A percentile compares a stretch with the other conserved stretches of the same genome.
Evolutionary conservation across 176 grass and related monocot species (phyloP).

Genomic region (Chrysopogon serrulatus): DNA sequence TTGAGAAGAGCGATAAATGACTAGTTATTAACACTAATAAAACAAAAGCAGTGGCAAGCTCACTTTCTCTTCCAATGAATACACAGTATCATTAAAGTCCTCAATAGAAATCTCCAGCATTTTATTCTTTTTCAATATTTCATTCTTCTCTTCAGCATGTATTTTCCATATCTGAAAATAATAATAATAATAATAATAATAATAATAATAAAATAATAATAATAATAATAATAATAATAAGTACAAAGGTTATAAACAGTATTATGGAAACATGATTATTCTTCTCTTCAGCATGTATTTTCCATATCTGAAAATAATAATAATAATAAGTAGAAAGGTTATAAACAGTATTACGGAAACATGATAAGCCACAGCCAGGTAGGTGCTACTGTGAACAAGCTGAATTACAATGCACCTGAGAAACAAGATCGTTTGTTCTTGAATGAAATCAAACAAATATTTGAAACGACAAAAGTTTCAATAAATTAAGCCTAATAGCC

Average conservation of each 20-base stretch:
- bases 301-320: constrained; percentile 59
- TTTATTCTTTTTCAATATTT: constrained; percentile 40
- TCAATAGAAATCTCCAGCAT: constrained; percentile 70
- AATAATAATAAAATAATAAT: too few relatives aligned
- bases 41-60: constrained; percentile 10
- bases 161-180: constrained; percentile 50
- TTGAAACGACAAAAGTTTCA: background rate
- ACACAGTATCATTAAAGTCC: constrained; percentile 66
- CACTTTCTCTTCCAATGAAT: constrained; percentile 60
- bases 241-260: background rate
- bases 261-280: constrained; percentile 1
- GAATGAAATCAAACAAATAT: background rate
- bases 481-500: background rate
- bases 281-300: constrained; percentile 56
- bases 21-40: background rate
- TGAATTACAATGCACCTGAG: background rate
- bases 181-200: too few relatives aligned
- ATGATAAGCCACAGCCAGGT: too few relatives aligned
- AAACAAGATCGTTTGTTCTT: background rate
- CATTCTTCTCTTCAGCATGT: constrained; percentile 68
- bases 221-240: background rate
- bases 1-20: background rate
- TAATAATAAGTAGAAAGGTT: background rate
- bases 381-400: background rate
- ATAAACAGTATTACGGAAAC: background rate